Evolutionary conservation across 257 asterid genomes (phyloP).

Genomic region (Scutellaria minor): DNA sequence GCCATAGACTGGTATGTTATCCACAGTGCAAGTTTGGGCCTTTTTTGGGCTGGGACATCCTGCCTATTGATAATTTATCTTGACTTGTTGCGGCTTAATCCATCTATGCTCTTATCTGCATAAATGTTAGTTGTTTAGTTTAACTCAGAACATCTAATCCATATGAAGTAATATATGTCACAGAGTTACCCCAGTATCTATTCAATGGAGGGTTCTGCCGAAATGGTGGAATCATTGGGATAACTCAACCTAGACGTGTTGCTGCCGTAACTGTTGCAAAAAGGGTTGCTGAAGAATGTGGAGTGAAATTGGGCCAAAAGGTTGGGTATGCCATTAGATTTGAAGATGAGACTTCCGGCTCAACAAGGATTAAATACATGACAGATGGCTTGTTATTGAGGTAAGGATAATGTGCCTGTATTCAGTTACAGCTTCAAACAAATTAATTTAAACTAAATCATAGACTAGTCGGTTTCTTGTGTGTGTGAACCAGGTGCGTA

Average conservation of each 20-base stretch:
- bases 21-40: not conserved
- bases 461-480: conserved; percentile 1
- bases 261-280: conserved; percentile 96
- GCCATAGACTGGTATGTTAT: not conserved
- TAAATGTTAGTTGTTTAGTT: conserved; percentile 3
- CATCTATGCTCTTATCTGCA: conserved; percentile 8
- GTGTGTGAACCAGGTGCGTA: not conserved
- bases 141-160: conserved; percentile 25
- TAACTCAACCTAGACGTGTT: conserved; percentile 98
- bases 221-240: conserved; percentile 82
- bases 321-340: conserved; percentile 96
- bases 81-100: not conserved
- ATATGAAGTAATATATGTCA: conserved; percentile 32
- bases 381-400: conserved; percentile 94
- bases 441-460: conserved; percentile 5
- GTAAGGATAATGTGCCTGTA: conserved; percentile 42
- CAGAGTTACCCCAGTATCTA: conserved; percentile 95
- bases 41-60: conserved; percentile 9
- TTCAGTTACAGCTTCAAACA: conserved; percentile 18
- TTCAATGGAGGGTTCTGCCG: conserved; percentile 79
- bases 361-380: conserved; percentile 91
- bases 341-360: conserved; percentile 81
- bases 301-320: conserved; percentile 72
- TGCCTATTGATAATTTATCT: not conserved
- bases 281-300: conserved; percentile 95